Conservation (phyloP, 2,329 filamentous ascomycete species). For the Neodidymelliopsis sp. region DNA sequence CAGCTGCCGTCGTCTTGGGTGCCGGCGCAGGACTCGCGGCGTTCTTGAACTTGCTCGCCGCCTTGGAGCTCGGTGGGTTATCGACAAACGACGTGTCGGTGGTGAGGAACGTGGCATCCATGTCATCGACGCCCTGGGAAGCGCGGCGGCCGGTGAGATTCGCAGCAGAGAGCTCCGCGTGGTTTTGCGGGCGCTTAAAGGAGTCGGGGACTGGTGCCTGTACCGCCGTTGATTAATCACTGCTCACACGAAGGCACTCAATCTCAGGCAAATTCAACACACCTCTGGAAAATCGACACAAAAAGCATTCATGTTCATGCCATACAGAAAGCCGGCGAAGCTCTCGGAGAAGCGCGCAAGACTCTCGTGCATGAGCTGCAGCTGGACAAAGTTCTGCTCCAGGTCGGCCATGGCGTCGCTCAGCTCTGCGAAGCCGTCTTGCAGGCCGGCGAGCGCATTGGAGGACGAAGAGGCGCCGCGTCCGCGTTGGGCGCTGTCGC, state of each 20-base stretch:
- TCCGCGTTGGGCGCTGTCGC: conserved; percentile 56
- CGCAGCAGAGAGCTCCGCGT: conserved; percentile 31
- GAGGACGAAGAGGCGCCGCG: conserved; percentile 59
- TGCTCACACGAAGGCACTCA: too few species aligned
- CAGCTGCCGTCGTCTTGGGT: conserved; percentile 28
- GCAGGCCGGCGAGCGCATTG: conserved; percentile 80
- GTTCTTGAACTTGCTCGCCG: conserved; percentile 51
- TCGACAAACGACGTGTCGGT: conserved; percentile 92
- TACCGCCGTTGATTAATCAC: background rate
- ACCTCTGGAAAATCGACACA: conserved; percentile 98
- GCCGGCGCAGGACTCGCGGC: conserved; percentile 43
- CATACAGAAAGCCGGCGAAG: conserved; percentile 94
- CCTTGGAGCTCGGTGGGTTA: conserved; percentile 71
- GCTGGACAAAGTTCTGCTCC: conserved; percentile 96
- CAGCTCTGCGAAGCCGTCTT: conserved; percentile 91
- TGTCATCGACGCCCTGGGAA: conserved; percentile 52
- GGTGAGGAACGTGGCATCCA: conserved; percentile 89
- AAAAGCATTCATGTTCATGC: conserved; percentile 98
- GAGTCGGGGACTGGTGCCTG: conserved; percentile 85
- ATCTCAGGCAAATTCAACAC: too few species aligned
- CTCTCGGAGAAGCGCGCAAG: conserved; percentile 92
- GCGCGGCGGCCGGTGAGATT: conserved; percentile 30
- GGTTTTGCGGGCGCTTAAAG: conserved; percentile 62
- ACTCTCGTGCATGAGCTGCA: conserved; percentile 96
- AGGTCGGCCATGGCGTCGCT: conserved; percentile 94